Conservation (phyloP, 176 grass and related monocot species). For the Oryza australiensis region DNA sequence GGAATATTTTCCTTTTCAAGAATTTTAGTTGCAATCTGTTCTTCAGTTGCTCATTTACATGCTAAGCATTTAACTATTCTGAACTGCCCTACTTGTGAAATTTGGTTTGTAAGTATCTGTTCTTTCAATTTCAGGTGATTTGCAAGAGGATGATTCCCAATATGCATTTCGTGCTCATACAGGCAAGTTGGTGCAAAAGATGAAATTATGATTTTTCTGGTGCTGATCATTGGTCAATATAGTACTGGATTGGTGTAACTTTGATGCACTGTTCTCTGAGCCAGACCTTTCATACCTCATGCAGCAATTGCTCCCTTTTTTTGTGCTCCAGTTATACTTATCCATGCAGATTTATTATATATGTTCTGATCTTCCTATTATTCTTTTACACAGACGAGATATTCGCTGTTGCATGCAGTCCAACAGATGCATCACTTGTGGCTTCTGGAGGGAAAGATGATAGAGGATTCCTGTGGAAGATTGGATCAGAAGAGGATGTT, state of each 20-base stretch:
- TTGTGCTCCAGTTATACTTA: conserved; percentile 15
- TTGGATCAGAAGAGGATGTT: conserved; percentile 54
- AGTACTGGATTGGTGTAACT: neutral
- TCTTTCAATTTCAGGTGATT: conserved; percentile 21
- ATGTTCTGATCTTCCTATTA: conserved; percentile 9
- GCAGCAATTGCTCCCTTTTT: neutral
- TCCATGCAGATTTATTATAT: neutral
- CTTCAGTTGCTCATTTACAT: neutral
- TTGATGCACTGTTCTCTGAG: neutral
- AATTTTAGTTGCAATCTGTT: neutral
- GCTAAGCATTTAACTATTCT: conserved; percentile 4
- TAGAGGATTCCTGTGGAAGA: conserved; percentile 89
- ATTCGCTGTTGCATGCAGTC: conserved; percentile 73
- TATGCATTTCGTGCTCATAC: conserved; percentile 55
- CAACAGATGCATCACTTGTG: conserved; percentile 68
- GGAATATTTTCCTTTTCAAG: neutral
- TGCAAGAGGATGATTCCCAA: conserved; percentile 40
- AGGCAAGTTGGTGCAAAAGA: conserved; percentile 34
- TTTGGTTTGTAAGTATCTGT: conserved; percentile 15
- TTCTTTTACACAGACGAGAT: conserved; percentile 66
- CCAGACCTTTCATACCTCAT: neutral
- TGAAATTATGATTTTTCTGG: neutral
- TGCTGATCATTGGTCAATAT: neutral
- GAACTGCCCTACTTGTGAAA: neutral
- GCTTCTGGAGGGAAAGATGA: conserved; percentile 89